Evolutionary conservation across 108 stramenopile genomes (phyloP).

Genomic region (Aureococcus anophagefferens): DNA sequence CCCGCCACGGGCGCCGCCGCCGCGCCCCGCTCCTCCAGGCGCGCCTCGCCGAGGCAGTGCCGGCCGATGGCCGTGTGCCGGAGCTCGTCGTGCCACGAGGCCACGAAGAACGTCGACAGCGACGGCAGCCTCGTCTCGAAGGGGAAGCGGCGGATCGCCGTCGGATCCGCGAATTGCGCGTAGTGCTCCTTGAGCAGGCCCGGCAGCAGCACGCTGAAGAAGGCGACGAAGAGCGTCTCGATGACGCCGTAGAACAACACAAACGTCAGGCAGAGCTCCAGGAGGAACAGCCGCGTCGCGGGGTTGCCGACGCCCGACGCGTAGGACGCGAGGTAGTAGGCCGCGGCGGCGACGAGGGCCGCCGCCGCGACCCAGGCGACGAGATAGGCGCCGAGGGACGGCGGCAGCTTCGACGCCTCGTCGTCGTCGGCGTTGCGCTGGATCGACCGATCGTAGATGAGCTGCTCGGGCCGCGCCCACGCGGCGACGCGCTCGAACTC

Average conservation of each 20-base stretch:
- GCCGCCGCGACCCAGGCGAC: background rate
- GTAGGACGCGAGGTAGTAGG: background rate
- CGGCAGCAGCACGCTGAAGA: background rate
- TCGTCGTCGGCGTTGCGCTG: background rate
- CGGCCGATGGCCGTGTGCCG: too few species aligned
- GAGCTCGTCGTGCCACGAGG: too few species aligned
- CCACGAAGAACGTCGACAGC: too few species aligned
- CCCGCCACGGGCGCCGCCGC: too few species aligned
- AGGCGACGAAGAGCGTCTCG: background rate
- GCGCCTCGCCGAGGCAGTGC: too few species aligned
- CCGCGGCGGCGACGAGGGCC: background rate
- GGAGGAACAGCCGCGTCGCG: background rate
- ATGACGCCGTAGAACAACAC: background rate
- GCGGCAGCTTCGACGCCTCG: background rate
- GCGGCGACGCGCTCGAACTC: too few species aligned
- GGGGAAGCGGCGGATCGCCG: too few species aligned
- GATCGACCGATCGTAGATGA: too few species aligned
- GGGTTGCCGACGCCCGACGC: background rate
- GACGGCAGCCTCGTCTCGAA: too few species aligned
- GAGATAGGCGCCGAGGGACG: background rate
- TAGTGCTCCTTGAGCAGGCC: background rate
- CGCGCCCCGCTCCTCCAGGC: too few species aligned
- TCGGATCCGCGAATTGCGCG: too few species aligned
- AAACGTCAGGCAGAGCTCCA: background rate
- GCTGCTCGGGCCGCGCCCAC: too few species aligned